phyloP scores from a whole-genome alignment of 1,284 basidiomycete genomes.

The Tremellales sp. region DNA sequence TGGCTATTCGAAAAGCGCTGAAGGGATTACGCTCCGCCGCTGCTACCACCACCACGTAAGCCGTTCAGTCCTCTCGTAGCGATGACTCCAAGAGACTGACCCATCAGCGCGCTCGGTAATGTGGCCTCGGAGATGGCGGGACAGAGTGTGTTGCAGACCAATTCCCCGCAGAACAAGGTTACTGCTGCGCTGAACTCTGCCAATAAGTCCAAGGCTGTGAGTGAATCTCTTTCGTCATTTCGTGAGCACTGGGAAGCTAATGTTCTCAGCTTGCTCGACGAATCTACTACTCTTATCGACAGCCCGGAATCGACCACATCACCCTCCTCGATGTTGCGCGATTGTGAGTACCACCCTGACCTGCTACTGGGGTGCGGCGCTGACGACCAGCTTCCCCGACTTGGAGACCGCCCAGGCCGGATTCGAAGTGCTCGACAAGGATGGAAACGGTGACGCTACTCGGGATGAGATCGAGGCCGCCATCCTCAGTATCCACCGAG shows the following conservation, averaged over 20 bases:
- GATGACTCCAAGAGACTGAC: constrained; percentile 6
- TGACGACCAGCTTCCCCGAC: constrained; percentile 55
- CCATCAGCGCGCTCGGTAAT: constrained; percentile 61
- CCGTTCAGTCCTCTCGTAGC: not conserved
- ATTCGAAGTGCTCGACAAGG: constrained; percentile 77
- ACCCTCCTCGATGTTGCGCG: constrained; percentile 66
- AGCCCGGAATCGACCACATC: constrained; percentile 59
- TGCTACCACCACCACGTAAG: constrained; percentile 68
- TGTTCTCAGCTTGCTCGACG: constrained; percentile 67
- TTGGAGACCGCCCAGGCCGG: constrained; percentile 62
- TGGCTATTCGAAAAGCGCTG: constrained; percentile 66
- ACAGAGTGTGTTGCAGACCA: constrained; percentile 78
- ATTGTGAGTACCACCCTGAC: constrained; percentile 44
- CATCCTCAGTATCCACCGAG: constrained; percentile 77
- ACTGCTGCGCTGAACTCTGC: constrained; percentile 70
- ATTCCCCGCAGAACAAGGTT: constrained; percentile 78
- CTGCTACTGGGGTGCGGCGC: not conserved
- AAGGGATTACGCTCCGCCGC: constrained; percentile 68
- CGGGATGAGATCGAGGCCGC: constrained; percentile 73
- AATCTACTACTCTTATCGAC: constrained; percentile 80
- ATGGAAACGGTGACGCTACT: constrained; percentile 72
- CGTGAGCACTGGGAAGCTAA: not conserved
- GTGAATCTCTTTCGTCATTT: constrained; percentile 15
- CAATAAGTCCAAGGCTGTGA: constrained; percentile 73
- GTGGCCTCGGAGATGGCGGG: constrained; percentile 52